Conservation (phyloP, 345 rosid species). For the Bruguiera sexangula region DNA sequence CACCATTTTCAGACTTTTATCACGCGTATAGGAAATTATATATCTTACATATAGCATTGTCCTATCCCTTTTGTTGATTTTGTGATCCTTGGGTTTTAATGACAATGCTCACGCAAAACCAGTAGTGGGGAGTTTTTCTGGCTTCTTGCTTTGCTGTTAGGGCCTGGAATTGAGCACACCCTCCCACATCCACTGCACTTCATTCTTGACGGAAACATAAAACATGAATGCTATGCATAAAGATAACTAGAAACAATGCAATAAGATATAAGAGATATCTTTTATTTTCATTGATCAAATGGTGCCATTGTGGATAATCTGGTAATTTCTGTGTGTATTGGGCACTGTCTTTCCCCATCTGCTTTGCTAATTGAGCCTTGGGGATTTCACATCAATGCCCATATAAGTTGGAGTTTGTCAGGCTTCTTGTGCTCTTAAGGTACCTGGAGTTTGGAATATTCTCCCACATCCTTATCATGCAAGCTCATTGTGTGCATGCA, state of each 20-base stretch:
- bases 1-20: neutral
- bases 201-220: neutral
- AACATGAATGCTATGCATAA: too few species aligned
- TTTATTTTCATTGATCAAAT: neutral
- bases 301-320: neutral
- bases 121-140: slow-evolving; percentile 1
- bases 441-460: slow-evolving; percentile 45
- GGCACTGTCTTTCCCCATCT: slow-evolving; percentile 9
- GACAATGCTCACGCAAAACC: neutral
- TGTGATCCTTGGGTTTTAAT: neutral
- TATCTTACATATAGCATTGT: neutral
- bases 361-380: neutral
- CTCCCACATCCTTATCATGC: slow-evolving; percentile 20
- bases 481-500: neutral
- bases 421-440: slow-evolving; percentile 34
- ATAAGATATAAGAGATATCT: neutral
- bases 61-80: neutral
- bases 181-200: neutral
- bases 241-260: too few species aligned
- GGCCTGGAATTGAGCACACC: neutral
- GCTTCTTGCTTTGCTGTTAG: neutral
- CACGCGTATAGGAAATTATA: neutral
- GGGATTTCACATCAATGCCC: slow-evolving; percentile 20
- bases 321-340: neutral
- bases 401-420: slow-evolving; percentile 37